These are phyloP conservation scores for Fusarium burgessii DNA, from an alignment of 2,329 filamentous ascomycete genomes.

Conservation along the genomic window DNA sequence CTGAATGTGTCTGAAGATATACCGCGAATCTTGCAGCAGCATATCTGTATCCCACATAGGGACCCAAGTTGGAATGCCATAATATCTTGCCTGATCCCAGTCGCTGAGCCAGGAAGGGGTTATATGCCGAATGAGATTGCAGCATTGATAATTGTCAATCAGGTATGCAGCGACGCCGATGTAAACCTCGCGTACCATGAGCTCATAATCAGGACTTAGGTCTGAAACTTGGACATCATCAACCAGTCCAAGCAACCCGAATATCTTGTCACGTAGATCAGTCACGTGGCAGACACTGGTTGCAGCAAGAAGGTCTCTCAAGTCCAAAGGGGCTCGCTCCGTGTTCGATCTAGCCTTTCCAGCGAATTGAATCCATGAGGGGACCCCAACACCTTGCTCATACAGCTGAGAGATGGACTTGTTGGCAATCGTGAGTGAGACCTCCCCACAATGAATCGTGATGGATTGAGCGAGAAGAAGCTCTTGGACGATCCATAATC, in stretches of 20 bases:
- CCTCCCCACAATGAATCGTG: rapidly evolving
- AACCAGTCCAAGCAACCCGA: not conserved
- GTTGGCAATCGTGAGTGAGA: rapidly evolving
- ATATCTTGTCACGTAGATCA: not conserved
- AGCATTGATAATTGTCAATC: rapidly evolving
- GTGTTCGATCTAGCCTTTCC: rapidly evolving
- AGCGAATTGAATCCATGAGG: not conserved
- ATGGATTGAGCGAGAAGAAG: not conserved
- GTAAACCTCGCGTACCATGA: not conserved
- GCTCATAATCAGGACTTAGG: rapidly evolving
- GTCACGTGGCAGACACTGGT: rapidly evolving
- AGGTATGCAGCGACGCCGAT: not conserved
- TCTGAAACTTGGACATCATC: not conserved
- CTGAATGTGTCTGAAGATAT: rapidly evolving
- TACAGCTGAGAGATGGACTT: not conserved
- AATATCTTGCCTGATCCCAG: too few relatives aligned
- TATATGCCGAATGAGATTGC: not conserved
- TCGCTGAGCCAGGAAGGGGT: not conserved
- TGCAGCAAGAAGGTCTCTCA: not conserved
- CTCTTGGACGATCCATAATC: not conserved
- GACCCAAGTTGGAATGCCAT: not conserved
- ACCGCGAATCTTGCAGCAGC: rapidly evolving
- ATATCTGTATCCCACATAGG: not conserved
- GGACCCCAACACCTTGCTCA: not conserved
- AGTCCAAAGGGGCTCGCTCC: rapidly evolving